Evolutionary conservation across 352 stramenopile species (phyloP).

Genomic region (Elongisporangium anandrum): DNA sequence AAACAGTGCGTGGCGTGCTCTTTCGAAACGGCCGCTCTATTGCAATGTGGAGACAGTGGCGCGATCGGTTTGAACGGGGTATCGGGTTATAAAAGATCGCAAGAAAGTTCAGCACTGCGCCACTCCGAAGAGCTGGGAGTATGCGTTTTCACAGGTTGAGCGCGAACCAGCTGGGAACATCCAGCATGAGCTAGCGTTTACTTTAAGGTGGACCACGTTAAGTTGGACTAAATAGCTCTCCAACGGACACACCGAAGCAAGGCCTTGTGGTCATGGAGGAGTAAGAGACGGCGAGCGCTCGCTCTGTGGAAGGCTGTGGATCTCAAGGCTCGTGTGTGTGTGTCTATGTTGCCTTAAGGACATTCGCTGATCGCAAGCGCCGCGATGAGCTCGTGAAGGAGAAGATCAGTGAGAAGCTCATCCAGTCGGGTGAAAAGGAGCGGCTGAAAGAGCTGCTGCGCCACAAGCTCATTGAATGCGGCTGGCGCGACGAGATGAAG

Average conservation of each 20-base stretch:
- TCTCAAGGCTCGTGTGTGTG: neutral
- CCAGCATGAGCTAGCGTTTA: neutral
- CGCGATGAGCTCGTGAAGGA: conserved; percentile 71
- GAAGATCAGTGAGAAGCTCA: conserved; percentile 83
- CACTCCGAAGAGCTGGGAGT: neutral
- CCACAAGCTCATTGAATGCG: conserved; percentile 85
- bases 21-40: neutral
- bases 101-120: neutral
- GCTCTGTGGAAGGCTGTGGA: neutral
- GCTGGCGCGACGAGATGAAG: conserved; percentile 92
- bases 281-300: conserved; percentile 13
- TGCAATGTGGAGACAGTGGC: neutral
- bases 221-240: conserved; percentile 2
- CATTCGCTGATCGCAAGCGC: conserved; percentile 40
- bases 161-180: neutral
- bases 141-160: neutral
- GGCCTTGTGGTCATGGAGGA: conserved; percentile 15
- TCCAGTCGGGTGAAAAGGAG: conserved; percentile 89
- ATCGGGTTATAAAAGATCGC: neutral
- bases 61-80: neutral
- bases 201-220: neutral
- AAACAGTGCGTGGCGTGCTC: neutral
- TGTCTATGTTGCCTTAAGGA: conserved; percentile 23
- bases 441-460: conserved; percentile 87
- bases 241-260: neutral